A percentile compares a stretch with the other conserved stretches of the same genome.
Conservation (phyloP, 495 filamentous ascomycete genomes). For the Diplogelasinospora grovesii region DNA sequence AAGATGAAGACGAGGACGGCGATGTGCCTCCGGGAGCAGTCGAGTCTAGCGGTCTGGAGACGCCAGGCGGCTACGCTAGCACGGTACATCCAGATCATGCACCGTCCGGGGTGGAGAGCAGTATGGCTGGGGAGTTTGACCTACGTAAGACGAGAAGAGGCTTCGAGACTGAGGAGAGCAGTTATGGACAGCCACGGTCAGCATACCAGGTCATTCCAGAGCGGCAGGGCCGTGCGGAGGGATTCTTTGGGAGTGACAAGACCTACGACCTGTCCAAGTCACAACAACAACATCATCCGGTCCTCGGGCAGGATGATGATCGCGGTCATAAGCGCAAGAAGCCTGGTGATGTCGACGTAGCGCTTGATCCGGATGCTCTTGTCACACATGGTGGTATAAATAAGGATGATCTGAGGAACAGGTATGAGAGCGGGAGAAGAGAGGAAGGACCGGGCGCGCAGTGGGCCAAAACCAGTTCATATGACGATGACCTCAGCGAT, state of each 20-base stretch:
- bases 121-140: constrained; percentile 80
- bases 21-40: constrained; percentile 49
- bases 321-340: constrained; percentile 77
- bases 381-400: constrained; percentile 62
- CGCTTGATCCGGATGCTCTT: constrained; percentile 75
- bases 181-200: constrained; percentile 51
- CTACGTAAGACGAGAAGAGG: constrained; percentile 81
- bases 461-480: constrained; percentile 52
- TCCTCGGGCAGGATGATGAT: constrained; percentile 74
- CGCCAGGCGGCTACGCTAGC: constrained; percentile 72
- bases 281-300: constrained; percentile 29
- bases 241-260: constrained; percentile 93
- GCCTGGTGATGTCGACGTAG: constrained; percentile 89
- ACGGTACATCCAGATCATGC: constrained; percentile 54
- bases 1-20: constrained; percentile 61
- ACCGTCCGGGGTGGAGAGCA: constrained; percentile 52
- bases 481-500: constrained; percentile 89
- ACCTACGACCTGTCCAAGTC: constrained; percentile 70
- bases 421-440: constrained; percentile 71
- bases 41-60: constrained; percentile 73
- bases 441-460: constrained; percentile 58
- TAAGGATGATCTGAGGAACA: constrained; percentile 47
- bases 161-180: constrained; percentile 79
- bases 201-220: constrained; percentile 91
- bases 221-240: constrained; percentile 70